phyloP scores from a whole-genome alignment of 2,329 filamentous ascomycete genomes.

The Cercospora sesami region DNA sequence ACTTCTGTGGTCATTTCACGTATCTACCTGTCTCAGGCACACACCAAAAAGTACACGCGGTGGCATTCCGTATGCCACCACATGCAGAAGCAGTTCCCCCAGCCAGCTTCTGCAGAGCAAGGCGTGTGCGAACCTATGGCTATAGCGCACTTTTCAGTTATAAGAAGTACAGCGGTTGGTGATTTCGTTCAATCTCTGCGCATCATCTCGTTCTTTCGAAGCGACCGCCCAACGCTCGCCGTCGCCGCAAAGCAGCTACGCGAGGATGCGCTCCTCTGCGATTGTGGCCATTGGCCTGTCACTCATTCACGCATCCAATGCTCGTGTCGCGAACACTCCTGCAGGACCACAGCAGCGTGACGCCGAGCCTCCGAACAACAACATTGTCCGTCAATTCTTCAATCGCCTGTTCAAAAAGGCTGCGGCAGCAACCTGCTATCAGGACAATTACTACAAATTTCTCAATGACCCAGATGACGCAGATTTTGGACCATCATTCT shows the following conservation, averaged over 20 bases:
- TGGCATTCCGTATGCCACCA: constrained; percentile 30
- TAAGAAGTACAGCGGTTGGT: not conserved
- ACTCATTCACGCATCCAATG: constrained; percentile 29
- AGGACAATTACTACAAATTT: constrained; percentile 32
- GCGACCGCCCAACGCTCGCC: not conserved
- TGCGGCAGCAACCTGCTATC: constrained; percentile 20
- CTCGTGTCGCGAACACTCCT: constrained; percentile 29
- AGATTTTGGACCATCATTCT: constrained; percentile 32
- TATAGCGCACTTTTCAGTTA: not conserved
- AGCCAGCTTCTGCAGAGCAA: constrained; percentile 37
- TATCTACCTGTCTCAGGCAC: constrained; percentile 4
- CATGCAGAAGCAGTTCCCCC: constrained; percentile 20
- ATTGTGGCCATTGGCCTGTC: constrained; percentile 34
- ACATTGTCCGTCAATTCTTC: constrained; percentile 28
- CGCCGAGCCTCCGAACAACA: constrained; percentile 10
- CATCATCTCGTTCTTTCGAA: constrained; percentile 1
- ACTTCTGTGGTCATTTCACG: not conserved
- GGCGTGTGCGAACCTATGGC: not conserved
- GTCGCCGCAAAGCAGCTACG: constrained; percentile 1
- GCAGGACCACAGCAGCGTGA: constrained; percentile 26
- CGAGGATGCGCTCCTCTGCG: constrained; percentile 32
- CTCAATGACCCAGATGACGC: constrained; percentile 25
- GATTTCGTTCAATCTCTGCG: not conserved
- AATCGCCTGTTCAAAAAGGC: constrained; percentile 30
- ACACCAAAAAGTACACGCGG: not conserved